These are phyloP conservation scores for Eutrema yunnanense DNA, from an alignment of 345 rosid species.

Conservation along the genomic window DNA sequence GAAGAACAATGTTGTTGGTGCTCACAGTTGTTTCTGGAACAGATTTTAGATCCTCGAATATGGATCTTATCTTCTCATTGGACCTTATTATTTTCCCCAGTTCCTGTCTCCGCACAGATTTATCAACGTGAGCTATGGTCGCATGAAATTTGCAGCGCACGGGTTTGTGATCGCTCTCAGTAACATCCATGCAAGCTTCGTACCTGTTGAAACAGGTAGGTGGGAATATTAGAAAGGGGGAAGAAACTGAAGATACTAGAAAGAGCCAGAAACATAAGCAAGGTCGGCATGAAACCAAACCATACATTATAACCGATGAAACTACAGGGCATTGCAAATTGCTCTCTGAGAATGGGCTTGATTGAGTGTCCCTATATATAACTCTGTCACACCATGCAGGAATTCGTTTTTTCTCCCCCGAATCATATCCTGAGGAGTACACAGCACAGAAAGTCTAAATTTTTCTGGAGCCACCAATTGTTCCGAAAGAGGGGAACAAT, in stretches of 20 bases:
- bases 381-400: constrained; percentile 99
- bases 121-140: constrained; percentile 68
- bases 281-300: constrained; percentile 25
- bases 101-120: constrained; percentile 80
- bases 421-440: constrained; percentile 69
- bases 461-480: not conserved
- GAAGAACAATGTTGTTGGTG: constrained; percentile 58
- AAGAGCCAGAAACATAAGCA: not conserved
- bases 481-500: not conserved
- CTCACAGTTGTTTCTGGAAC: constrained; percentile 66
- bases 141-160: constrained; percentile 85
- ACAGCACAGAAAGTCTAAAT: not conserved
- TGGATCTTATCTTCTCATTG: constrained; percentile 48
- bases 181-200: constrained; percentile 93
- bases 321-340: constrained; percentile 80
- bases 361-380: constrained; percentile 73
- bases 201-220: constrained; percentile 43
- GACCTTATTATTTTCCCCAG: constrained; percentile 53
- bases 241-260: not conserved
- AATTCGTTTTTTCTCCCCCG: constrained; percentile 95
- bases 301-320: constrained; percentile 61
- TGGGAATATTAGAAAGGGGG: not conserved
- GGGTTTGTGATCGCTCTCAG: constrained; percentile 95
- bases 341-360: constrained; percentile 50
- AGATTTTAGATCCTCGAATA: constrained; percentile 41